phyloP scores from a whole-genome alignment of 768 basidiomycete species.

The Melanogaster broomeanus region DNA sequence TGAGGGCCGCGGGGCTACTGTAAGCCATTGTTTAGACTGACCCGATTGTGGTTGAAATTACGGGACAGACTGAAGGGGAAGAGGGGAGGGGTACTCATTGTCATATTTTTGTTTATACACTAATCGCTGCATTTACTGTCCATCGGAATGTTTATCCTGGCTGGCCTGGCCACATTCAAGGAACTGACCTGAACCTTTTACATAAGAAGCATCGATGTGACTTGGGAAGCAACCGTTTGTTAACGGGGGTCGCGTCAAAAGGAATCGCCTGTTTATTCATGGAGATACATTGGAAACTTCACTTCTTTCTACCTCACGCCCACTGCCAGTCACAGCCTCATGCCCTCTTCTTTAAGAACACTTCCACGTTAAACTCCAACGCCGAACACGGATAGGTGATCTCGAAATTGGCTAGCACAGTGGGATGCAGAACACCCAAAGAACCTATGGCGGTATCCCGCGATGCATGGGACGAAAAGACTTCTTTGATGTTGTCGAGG shows the following conservation, averaged over 20 bases:
- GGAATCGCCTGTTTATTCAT: slow-evolving; percentile 3
- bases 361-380: slow-evolving; percentile 92
- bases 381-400: slow-evolving; percentile 93
- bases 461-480: slow-evolving; percentile 30
- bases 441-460: slow-evolving; percentile 78
- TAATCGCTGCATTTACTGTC: slow-evolving; percentile 15
- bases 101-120: slow-evolving; percentile 16
- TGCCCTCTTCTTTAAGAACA: slow-evolving; percentile 72
- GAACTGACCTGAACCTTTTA: not conserved
- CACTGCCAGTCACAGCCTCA: slow-evolving; percentile 2
- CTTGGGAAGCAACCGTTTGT: too few relatives aligned
- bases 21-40: slow-evolving; percentile 29
- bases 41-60: not conserved
- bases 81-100: not conserved
- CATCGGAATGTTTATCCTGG: not conserved
- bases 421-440: slow-evolving; percentile 93
- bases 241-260: not conserved
- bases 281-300: slow-evolving; percentile 4
- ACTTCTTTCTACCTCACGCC: not conserved
- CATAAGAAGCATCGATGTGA: not conserved
- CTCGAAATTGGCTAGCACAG: slow-evolving; percentile 90
- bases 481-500: slow-evolving; percentile 48
- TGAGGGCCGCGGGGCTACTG: slow-evolving; percentile 66
- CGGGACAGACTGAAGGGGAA: too few relatives aligned
- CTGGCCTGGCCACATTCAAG: slow-evolving; percentile 5